Evolutionary conservation across 805 yeast genomes (phyloP), one percentile per base, ranked within the genome.

Genomic region (Peterozyma toletana): DNA sequence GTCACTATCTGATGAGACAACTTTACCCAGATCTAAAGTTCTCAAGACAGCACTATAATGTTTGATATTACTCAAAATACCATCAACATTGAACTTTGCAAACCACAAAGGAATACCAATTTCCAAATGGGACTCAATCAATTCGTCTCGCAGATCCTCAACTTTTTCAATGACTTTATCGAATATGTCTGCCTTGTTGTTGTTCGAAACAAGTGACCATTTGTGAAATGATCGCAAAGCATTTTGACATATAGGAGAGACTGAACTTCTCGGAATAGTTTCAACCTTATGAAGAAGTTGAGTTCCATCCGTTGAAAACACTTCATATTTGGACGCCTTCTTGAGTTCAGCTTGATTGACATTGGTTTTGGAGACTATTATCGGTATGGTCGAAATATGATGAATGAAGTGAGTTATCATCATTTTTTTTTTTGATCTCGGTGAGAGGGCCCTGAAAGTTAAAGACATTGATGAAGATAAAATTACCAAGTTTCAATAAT

Each of bases 31-130:
- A 5, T 48, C 33, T 10, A 46, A 40, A 2, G 53, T 48, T 10
- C 49, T 14, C 14, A 66, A 35, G 7, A 21, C 27, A 21, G 27
- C 27, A 21, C 27, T 21, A 21, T 21, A 21, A 2, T 55, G 50
- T 0, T 51, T 41, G 17, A 52, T 48, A 47, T 62, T 63, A 39
- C 66, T 65, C 13, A 58, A 51, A 3, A 67, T 48, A 38, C 62
- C 63, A 4, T 48, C 53, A 14, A 64, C 49, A 42, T 66, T 67
- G 50, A 66, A 56, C 5, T 52, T 60, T 11, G 66, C 57, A 54
- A 66, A 63, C 69, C 69, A 63, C 3, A 31, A 30, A 1, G 71
- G 62, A 2, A 58, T 46, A 0, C 74, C 73, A 14, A 63, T 62
- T 14, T 62, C 62, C 29, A 37, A n/a, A 40, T 62, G 67, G 10